Conservation (phyloP, 2,329 filamentous ascomycete species). For the Escovopsis sp. region DNA sequence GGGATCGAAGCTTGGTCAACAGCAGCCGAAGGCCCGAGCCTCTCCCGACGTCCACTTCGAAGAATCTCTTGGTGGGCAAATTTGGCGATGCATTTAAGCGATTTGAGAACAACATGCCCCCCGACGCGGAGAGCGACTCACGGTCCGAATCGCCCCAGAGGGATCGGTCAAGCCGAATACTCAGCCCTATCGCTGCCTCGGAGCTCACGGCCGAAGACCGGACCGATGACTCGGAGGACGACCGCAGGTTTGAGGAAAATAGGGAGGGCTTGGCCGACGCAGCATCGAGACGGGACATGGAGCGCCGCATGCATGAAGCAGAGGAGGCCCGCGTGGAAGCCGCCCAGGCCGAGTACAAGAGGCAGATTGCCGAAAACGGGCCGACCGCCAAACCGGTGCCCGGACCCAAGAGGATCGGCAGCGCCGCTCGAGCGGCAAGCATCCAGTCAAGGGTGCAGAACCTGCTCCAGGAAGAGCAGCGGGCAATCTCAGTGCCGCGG, state of each 20-base stretch:
- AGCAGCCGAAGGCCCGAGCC: constrained; percentile 58
- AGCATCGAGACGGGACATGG: constrained; percentile 79
- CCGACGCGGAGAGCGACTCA: constrained; percentile 8
- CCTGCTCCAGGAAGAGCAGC: constrained; percentile 63
- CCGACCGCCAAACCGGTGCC: constrained; percentile 22
- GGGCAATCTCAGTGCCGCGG: constrained; percentile 37
- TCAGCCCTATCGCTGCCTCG: constrained; percentile 61
- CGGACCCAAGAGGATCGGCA: constrained; percentile 40
- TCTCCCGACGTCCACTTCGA: constrained; percentile 55
- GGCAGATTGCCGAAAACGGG: constrained; percentile 44
- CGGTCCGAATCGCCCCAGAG: constrained; percentile 35
- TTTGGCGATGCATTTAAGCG: constrained; percentile 90
- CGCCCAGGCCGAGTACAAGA: constrained; percentile 77
- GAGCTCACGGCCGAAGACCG: constrained; percentile 41
- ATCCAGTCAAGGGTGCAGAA: constrained; percentile 88
- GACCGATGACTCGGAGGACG: constrained; percentile 48
- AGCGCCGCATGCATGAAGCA: constrained; percentile 63
- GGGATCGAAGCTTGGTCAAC: constrained; percentile 32
- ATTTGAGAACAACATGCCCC: constrained; percentile 50
- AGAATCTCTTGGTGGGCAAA: constrained; percentile 69
- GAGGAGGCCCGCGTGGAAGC: constrained; percentile 84
- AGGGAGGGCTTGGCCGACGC: constrained; percentile 59
- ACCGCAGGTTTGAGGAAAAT: constrained; percentile 50
- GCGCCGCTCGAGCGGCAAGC: constrained; percentile 52
- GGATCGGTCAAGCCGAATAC: constrained; percentile 30